Evolutionary conservation across 352 stramenopile species (phyloP).

Genomic region (Pythium monospermum): DNA sequence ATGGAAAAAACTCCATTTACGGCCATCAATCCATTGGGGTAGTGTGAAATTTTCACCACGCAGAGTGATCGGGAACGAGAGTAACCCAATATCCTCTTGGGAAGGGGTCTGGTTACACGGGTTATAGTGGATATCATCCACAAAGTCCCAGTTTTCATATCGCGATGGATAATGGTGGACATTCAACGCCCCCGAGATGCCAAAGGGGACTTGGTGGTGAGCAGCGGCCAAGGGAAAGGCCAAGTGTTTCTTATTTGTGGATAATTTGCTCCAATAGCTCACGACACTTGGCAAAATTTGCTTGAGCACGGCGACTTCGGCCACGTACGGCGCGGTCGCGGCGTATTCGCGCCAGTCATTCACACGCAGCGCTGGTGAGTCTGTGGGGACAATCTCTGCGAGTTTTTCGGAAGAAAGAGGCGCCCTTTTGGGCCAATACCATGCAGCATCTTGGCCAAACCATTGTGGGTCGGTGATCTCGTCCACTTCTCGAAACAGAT

Average conservation of each 20-base stretch:
- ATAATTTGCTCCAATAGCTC: constrained; percentile 47
- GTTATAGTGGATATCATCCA: constrained; percentile 75
- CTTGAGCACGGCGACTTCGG: constrained; percentile 47
- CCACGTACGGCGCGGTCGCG: constrained; percentile 64
- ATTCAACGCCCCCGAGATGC: constrained; percentile 65
- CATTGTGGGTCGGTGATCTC: constrained; percentile 41
- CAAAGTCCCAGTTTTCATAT: constrained; percentile 87
- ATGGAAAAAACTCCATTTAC: constrained; percentile 69
- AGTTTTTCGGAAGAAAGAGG: constrained; percentile 38
- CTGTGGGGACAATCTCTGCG: constrained; percentile 27
- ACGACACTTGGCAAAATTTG: constrained; percentile 45
- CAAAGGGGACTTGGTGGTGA: constrained; percentile 45
- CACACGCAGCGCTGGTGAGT: constrained; percentile 36
- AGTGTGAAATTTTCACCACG: constrained; percentile 70
- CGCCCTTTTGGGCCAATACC: constrained; percentile 60
- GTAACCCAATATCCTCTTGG: constrained; percentile 36
- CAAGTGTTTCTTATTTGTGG: constrained; percentile 47
- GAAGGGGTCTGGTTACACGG: constrained; percentile 44
- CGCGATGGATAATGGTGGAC: constrained; percentile 77
- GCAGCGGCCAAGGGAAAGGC: constrained; percentile 65
- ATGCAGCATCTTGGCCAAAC: constrained; percentile 76
- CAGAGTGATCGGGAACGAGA: constrained; percentile 72
- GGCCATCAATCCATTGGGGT: constrained; percentile 71
- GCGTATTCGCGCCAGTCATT: constrained; percentile 71
- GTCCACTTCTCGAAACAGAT: constrained; percentile 58